Evolutionary conservation across 331 rosid genomes (phyloP), one percentile per base, ranked within the genome.

Genomic region (Telfairia occidentalis): DNA sequence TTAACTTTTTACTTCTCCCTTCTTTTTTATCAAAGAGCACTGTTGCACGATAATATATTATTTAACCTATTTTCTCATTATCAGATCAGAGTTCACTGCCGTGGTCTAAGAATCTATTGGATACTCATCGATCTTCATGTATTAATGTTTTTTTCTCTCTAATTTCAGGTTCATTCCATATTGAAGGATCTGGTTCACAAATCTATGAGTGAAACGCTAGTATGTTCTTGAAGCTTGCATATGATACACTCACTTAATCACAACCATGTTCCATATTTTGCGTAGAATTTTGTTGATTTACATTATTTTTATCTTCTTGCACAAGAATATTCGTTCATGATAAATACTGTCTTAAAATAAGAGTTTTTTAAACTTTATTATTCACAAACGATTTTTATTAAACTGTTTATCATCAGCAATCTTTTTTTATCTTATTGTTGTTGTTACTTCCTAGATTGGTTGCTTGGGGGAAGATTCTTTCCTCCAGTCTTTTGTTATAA

Each of bases 161-260:
- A 34, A 77, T 74, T 79, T 57, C 90, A 91, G 97, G 96, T 89
- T 71, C 97, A 93, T 78, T 35, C 87, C 75, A 10, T 89, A 69
- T 80, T 91, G 75, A 93, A 91, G 77, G 96, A 91, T 70, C 82
- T 93, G 26, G 85, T 88, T 86, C 98, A 91, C 92, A 89, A 87
- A 83, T 86, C 96, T 78, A 77, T 86, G 75, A 82, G 74, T 43
- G 95, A 91, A 85, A 93, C 98, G 71, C 76, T 83, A 78, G 98
- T 93, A 88, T 52, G 90, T 80, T 74, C 73, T 19, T 58, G 38
- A 38, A 52, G 28, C 57, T 75, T 48, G 45, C 78, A 69, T 67
- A 23, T 40, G 11, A 24, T 67, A 11, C 54, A 5, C 57, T 26
- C 54, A 5, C 57, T 26, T 15, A 43, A 45, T 2, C 26, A 29